phyloP scores from a whole-genome alignment of 192 early-diverging fungal genomes.

The Martensiomyces pterosporus region DNA sequence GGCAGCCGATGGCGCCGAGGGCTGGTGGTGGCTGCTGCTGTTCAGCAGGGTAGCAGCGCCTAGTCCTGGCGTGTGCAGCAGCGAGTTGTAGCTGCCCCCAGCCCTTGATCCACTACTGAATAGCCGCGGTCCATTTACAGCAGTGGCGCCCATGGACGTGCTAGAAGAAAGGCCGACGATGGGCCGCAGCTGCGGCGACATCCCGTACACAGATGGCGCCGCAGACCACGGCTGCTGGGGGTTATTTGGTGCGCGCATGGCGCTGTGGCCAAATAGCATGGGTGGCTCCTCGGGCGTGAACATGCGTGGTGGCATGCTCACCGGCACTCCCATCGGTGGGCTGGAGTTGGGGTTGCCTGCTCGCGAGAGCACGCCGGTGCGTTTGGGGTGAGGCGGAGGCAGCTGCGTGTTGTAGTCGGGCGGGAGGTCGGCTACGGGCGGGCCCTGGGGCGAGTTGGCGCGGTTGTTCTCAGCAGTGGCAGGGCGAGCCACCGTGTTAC shows the following conservation, averaged over 20 bases:
- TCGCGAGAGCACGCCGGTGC: constrained; percentile 28
- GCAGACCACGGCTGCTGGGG: constrained; percentile 24
- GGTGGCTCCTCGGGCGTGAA: constrained; percentile 34
- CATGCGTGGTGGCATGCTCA: constrained; percentile 33
- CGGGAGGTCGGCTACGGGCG: constrained; percentile 28
- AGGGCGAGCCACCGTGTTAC: no score
- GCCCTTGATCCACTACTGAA: constrained; percentile 10
- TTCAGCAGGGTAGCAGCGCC: constrained; percentile 1
- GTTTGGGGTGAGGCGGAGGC: constrained; percentile 42
- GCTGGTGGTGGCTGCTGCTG: no score
- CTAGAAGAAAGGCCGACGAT: constrained; percentile 29
- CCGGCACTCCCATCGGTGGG: constrained; percentile 21
- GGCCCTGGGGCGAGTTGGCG: constrained; percentile 10
- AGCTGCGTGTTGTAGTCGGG: constrained; percentile 50
- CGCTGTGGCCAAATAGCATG: no score
- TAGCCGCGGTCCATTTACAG: constrained; percentile 12
- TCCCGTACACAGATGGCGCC: constrained; percentile 4
- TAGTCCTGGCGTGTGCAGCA: constrained; percentile 6
- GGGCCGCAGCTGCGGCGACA: constrained; percentile 36
- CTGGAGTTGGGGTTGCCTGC: constrained; percentile 20
- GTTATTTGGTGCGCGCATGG: no score
- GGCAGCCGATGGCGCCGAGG: neutral
- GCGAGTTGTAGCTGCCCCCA: constrained; percentile 3
- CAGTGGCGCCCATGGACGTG: constrained; percentile 15
- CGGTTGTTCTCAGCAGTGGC: constrained; percentile 5